These are phyloP conservation scores for Colletotrichum liaoningense DNA, from an alignment of 2,329 filamentous ascomycete genomes.

Conservation along the genomic window DNA sequence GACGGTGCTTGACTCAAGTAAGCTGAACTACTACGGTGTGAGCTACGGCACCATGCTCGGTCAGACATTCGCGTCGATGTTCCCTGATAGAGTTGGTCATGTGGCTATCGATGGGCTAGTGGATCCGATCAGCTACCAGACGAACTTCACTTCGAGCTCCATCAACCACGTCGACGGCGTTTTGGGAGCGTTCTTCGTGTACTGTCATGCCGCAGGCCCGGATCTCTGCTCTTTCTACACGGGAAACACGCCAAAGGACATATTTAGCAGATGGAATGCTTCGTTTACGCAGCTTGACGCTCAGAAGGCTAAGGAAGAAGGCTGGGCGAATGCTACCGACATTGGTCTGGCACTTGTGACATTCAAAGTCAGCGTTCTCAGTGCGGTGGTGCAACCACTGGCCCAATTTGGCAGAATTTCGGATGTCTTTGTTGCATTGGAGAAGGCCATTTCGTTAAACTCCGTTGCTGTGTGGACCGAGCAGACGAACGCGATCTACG, in stretches of 20 bases:
- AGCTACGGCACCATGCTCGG: conserved; percentile 60
- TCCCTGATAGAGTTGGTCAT: conserved; percentile 48
- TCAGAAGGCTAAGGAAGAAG: conserved; percentile 27
- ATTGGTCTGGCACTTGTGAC: conserved; percentile 7
- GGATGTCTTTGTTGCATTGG: neutral
- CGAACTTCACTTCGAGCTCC: conserved; percentile 49
- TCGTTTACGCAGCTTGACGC: conserved; percentile 37
- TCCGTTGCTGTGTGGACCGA: conserved; percentile 4
- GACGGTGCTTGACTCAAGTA: conserved; percentile 32
- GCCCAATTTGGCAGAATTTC: neutral
- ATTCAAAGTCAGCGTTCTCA: neutral
- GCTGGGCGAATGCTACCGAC: conserved; percentile 35
- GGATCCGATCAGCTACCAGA: conserved; percentile 49
- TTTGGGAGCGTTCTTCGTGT: conserved; percentile 55
- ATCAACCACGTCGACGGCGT: conserved; percentile 56
- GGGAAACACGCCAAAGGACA: conserved; percentile 45
- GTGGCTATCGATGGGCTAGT: conserved; percentile 59
- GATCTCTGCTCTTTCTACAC: conserved; percentile 50
- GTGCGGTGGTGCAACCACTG: neutral
- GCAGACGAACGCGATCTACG: neutral
- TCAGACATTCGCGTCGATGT: conserved; percentile 53
- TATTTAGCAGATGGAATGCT: conserved; percentile 43
- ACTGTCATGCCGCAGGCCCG: conserved; percentile 54
- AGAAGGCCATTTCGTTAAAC: neutral
- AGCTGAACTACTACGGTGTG: conserved; percentile 56